These are phyloP conservation scores for Nissolia schottii DNA, from an alignment of 306 rosid genomes.

Conservation along the genomic window DNA sequence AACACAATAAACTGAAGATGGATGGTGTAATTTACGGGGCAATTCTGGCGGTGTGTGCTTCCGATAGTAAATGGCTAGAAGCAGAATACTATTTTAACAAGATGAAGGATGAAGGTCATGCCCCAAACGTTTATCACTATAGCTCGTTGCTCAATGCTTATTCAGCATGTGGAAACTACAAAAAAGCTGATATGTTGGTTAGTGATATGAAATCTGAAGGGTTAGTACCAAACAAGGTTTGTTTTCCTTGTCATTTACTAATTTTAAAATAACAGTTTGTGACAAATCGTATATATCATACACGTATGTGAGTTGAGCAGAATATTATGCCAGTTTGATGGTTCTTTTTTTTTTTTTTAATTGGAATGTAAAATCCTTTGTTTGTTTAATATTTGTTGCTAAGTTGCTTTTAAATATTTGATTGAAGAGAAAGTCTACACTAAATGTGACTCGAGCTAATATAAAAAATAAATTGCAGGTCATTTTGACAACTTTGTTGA, in stretches of 20 bases:
- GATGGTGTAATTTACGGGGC: constrained; percentile 81
- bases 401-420: background rate
- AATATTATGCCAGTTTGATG: background rate
- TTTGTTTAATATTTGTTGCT: background rate
- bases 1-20: constrained; percentile 49
- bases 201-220: constrained; percentile 77
- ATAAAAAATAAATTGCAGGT: constrained; percentile 51
- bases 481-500: constrained; percentile 78
- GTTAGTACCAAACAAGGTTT: constrained; percentile 95
- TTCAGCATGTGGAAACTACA: constrained; percentile 57
- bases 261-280: background rate
- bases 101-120: constrained; percentile 76
- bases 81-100: constrained; percentile 71
- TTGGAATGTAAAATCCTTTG: background rate
- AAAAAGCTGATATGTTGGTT: constrained; percentile 65
- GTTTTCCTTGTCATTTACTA: constrained; percentile 44
- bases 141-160: constrained; percentile 89
- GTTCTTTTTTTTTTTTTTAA: background rate
- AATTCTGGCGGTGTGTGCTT: constrained; percentile 82
- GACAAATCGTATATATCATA: background rate
- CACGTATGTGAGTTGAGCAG: background rate
- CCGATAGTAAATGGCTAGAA: constrained; percentile 67
- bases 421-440: background rate
- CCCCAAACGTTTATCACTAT: constrained; percentile 72
- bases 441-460: background rate